Evolutionary conservation across 1,139 yeast species (phyloP).

Genomic region (Yamadazyma epiphylla): DNA sequence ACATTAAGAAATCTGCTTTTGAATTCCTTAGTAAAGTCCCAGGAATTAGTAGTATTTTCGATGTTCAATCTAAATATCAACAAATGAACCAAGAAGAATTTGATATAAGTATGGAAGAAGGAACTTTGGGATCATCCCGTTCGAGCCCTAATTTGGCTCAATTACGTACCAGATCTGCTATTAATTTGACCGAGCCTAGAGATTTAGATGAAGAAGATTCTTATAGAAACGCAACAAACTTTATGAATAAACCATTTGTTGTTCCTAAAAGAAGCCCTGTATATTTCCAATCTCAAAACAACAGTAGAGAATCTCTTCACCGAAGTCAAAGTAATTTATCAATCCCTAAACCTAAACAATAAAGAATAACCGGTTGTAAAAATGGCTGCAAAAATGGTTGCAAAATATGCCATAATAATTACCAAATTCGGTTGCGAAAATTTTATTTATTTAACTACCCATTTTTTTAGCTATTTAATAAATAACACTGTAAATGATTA

Average conservation of each 20-base stretch:
- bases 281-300: constrained; percentile 18
- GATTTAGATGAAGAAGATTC: constrained; percentile 9
- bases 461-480: too few species aligned
- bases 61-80: constrained; percentile 11
- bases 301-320: constrained; percentile 27
- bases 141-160: constrained; percentile 20
- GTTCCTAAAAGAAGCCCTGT: constrained; percentile 22
- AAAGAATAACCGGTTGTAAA: too few species aligned
- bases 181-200: constrained; percentile 25
- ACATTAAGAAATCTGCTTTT: constrained; percentile 11
- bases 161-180: constrained; percentile 39
- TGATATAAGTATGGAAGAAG: constrained; percentile 31
- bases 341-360: constrained; percentile 11
- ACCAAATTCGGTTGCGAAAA: too few species aligned
- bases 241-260: constrained; percentile 34
- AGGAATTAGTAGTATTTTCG: constrained; percentile 9
- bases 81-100: constrained; percentile 16
- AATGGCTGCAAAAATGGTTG: too few species aligned
- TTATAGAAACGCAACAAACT: constrained; percentile 17
- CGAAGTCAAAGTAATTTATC: constrained; percentile 20
- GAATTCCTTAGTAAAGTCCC: constrained; percentile 17
- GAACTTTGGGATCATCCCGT: constrained; percentile 18
- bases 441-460: too few species aligned
- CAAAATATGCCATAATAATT: too few species aligned
- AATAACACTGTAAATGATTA: too few species aligned